These are phyloP conservation scores for Solanum stenotomum DNA, from an alignment of 257 asterid species.

Conservation along the genomic window DNA sequence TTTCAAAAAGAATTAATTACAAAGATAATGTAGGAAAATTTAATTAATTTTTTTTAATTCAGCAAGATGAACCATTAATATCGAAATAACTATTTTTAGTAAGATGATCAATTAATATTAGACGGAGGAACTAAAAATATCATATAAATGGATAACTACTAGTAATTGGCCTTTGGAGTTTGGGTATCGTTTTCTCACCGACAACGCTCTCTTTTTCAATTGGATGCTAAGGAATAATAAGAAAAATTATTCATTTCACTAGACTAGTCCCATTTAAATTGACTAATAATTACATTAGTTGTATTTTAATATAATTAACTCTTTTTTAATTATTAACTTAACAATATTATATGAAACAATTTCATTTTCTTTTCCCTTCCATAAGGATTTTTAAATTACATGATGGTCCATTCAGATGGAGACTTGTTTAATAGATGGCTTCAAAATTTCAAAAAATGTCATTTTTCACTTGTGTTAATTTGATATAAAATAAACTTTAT, in stretches of 20 bases:
- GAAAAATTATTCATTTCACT: background rate
- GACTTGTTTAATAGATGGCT: background rate
- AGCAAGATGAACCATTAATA: rapidly evolving
- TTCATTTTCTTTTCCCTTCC: background rate
- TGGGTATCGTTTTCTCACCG: background rate
- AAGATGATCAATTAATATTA: too few species aligned
- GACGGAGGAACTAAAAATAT: rapidly evolving
- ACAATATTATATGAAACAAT: background rate
- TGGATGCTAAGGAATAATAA: background rate
- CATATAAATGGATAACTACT: background rate
- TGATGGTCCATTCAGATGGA: background rate
- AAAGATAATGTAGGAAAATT: rapidly evolving
- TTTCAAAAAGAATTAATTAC: background rate
- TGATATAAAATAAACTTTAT: background rate
- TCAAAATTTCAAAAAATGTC: background rate
- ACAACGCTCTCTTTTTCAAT: background rate
- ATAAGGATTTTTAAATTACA: background rate
- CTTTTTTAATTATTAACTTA: background rate
- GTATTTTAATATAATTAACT: background rate
- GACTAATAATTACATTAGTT: background rate
- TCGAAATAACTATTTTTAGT: too few species aligned
- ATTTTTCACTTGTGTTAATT: background rate
- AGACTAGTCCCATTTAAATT: background rate
- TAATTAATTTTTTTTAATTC: too few species aligned
- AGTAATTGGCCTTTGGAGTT: background rate